A percentile compares a stretch with the other conserved stretches of the same genome.
These are phyloP conservation scores for Lecanicillium sp. DNA, from an alignment of 2,329 filamentous ascomycete genomes.

Conservation along the genomic window DNA sequence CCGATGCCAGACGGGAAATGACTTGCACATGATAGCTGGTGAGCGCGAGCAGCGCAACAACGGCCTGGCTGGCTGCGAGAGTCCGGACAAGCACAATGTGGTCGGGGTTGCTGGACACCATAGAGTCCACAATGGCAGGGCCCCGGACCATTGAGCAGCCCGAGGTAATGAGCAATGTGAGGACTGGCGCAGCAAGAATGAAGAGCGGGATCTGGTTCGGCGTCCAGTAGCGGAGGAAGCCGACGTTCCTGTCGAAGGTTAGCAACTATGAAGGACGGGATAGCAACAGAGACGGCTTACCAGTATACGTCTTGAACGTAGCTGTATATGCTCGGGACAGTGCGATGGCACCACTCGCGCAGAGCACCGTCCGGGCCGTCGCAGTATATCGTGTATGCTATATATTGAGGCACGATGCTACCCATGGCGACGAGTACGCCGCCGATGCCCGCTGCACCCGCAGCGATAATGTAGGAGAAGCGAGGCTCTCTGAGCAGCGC, in stretches of 20 bases:
- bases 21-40: constrained; percentile 91
- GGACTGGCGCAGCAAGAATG: constrained; percentile 71
- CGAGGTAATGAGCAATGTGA: constrained; percentile 57
- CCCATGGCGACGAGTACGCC: constrained; percentile 64
- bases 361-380: constrained; percentile 24
- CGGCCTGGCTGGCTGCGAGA: constrained; percentile 65
- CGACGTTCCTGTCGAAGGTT: constrained; percentile 62
- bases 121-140: constrained; percentile 13
- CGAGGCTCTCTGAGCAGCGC: constrained; percentile 23
- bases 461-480: constrained; percentile 40
- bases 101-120: constrained; percentile 13
- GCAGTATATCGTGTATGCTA: constrained; percentile 73
- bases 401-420: constrained; percentile 62
- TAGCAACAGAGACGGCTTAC: constrained; percentile 43
- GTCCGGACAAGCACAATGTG: constrained; percentile 37
- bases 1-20: constrained; percentile 81
- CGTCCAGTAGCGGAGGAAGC: constrained; percentile 88
- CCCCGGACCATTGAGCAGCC: constrained; percentile 35
- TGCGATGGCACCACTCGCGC: constrained; percentile 67
- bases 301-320: constrained; percentile 90
- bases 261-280: constrained; percentile 13
- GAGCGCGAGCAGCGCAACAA: constrained; percentile 65
- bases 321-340: constrained; percentile 80
- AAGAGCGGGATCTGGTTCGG: constrained; percentile 82
- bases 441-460: constrained; percentile 56